Evolutionary conservation across 2,329 filamentous ascomycete species (phyloP), one percentile per base, ranked within the genome.

Genomic region (Penicillium hordei): DNA sequence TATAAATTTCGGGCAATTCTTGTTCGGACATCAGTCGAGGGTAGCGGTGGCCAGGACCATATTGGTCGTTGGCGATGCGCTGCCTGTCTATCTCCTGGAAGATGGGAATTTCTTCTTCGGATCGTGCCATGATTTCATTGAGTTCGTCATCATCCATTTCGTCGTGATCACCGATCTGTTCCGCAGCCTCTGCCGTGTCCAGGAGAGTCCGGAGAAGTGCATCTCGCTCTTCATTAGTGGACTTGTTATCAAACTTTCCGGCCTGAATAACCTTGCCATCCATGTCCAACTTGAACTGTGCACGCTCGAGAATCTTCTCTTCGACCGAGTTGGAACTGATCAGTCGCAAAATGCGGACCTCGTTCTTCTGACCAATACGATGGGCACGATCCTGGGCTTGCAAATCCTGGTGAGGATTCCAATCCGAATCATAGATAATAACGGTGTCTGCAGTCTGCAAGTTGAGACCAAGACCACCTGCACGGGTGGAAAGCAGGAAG

Each of bases 301-400:
- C 94, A 73, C 93, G 89, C 75, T 97, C 94, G 52, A 99, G 81
- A 72, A 99, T 99, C 82, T 97, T 97, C 77, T 99, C 94, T 77
- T 99, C 94, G 2, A 99, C 93, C 0, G 94, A 97, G 70, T 96
- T 96, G 10, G 92, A 95, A 64, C 89, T 97, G 75, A 99, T 97
- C 44, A 99, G 83, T 76, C 94, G 89, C 59, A 99, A 79, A 74
- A 99, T 99, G 68, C 94, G 90, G 56, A 99, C 94, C 76, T 99
- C 94, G 69, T 99, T 99, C 87, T 99, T 99, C 76, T 99, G 94
- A 61, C 94, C 94, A 66, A 99, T 99, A 89, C 94, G 93, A 86
- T 99, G 94, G 46, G 94, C 94, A 88, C 94, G 94, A 89, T 99
- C 94, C 74, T 99, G 94, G 15, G 94, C 94, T 76, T 99, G 94